These are phyloP conservation scores for Pseudopediastrum boryanum DNA, from an alignment of 139 green algal species.

Conservation along the genomic window DNA sequence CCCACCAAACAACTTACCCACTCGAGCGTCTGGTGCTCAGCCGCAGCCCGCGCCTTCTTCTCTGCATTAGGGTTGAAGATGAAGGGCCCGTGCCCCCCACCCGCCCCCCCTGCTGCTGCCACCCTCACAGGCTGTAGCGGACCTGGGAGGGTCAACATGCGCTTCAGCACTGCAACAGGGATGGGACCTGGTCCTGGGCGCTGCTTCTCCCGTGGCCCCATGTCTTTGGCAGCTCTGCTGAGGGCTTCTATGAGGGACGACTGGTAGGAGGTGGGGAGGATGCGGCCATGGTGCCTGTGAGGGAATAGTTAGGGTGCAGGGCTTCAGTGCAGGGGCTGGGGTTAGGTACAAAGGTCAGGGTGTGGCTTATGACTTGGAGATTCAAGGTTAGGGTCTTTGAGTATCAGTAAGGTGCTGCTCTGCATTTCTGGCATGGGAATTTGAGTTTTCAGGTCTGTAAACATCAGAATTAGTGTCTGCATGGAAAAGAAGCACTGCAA, in stretches of 20 bases:
- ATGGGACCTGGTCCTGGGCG: neutral
- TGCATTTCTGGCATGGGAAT: too few species aligned
- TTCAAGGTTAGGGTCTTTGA: too few species aligned
- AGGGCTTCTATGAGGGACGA: neutral
- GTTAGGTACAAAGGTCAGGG: too few species aligned
- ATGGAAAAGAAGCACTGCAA: too few species aligned
- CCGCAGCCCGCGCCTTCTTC: conserved; percentile 42
- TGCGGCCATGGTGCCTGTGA: too few species aligned
- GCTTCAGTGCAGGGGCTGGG: too few species aligned
- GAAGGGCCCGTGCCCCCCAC: conserved; percentile 62
- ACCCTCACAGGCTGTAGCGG: conserved; percentile 15
- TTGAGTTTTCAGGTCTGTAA: too few species aligned
- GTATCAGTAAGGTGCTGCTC: too few species aligned
- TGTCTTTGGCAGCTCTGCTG: neutral
- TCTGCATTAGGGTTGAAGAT: conserved; percentile 74
- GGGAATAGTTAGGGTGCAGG: too few species aligned
- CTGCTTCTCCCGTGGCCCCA: neutral
- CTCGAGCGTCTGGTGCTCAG: conserved; percentile 20
- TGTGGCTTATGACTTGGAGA: too few species aligned
- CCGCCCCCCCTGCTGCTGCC: neutral
- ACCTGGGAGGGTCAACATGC: conserved; percentile 21
- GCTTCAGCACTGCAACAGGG: neutral
- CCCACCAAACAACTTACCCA: conserved; percentile 33
- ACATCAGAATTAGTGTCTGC: too few species aligned
- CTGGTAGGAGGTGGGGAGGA: conserved; percentile 16